phyloP scores from a whole-genome alignment of 495 filamentous ascomycete genomes.

The Cercophora sp. region DNA sequence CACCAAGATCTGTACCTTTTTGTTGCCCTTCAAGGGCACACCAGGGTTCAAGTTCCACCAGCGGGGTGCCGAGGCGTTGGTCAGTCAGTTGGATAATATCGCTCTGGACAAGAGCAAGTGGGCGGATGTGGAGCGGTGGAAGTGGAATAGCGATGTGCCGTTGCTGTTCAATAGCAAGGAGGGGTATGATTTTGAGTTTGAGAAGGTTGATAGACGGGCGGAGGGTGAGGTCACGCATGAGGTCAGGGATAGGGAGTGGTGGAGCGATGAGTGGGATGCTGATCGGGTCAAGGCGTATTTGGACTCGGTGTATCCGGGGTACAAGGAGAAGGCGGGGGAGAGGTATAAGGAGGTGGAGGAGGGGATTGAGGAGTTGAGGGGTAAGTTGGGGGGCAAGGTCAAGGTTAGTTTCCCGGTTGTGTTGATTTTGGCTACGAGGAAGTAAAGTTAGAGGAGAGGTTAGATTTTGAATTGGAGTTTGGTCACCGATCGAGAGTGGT shows the following conservation, averaged over 20 bases:
- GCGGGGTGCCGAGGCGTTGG: not conserved
- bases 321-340: not conserved
- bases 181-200: not conserved
- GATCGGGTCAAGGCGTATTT: not conserved
- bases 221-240: not conserved
- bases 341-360: not conserved
- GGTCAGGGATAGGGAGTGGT: not conserved
- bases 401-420: not conserved
- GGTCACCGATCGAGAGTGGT: too few relatives aligned
- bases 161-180: not conserved
- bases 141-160: not conserved
- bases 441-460: not conserved
- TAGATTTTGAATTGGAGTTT: too few relatives aligned
- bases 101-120: not conserved
- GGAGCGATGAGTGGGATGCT: not conserved
- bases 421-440: not conserved
- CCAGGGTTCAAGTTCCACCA: not conserved
- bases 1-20: not conserved
- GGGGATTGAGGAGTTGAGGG: not conserved
- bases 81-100: not conserved
- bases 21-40: not conserved
- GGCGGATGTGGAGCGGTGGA: not conserved
- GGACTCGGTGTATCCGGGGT: not conserved
- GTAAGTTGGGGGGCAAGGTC: not conserved
- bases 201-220: not conserved